Evolutionary conservation across 768 basidiomycete species (phyloP).

Genomic region (Lactarius akahatsu): DNA sequence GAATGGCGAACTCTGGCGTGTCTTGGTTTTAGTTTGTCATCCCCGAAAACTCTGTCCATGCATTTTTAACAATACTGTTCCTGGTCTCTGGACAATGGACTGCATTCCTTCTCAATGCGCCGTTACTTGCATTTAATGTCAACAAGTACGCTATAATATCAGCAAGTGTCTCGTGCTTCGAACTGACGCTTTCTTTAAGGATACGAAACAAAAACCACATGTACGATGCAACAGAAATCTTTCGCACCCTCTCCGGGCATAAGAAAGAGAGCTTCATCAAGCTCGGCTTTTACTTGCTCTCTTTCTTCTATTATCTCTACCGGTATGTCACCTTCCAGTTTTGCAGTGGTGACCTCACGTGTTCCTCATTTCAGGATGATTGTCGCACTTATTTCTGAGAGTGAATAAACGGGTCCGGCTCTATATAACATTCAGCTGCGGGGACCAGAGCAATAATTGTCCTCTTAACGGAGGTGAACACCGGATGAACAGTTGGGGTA

Average conservation of each 20-base stretch:
- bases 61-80: slow-evolving; percentile 87
- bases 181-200: slow-evolving; percentile 42
- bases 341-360: neutral
- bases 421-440: neutral
- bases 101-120: slow-evolving; percentile 87
- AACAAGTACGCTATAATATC: slow-evolving; percentile 72
- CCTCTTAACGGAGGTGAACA: slow-evolving; percentile 9
- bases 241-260: slow-evolving; percentile 88
- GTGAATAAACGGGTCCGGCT: slow-evolving; percentile 34
- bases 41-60: slow-evolving; percentile 94
- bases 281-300: slow-evolving; percentile 88
- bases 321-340: slow-evolving; percentile 50
- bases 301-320: slow-evolving; percentile 91
- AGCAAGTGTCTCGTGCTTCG: neutral
- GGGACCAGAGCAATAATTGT: neutral
- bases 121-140: slow-evolving; percentile 84
- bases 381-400: slow-evolving; percentile 50
- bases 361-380: slow-evolving; percentile 43
- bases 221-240: slow-evolving; percentile 99
- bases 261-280: slow-evolving; percentile 97
- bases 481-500: slow-evolving; percentile 7
- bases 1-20: neutral
- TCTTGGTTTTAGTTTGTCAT: slow-evolving; percentile 76
- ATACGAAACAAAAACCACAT: slow-evolving; percentile 93
- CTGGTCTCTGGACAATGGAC: slow-evolving; percentile 95